Base-by-base conservation (phyloP, 2,329 filamentous ascomycete species). In the Paecilomyces sp. region DNA sequence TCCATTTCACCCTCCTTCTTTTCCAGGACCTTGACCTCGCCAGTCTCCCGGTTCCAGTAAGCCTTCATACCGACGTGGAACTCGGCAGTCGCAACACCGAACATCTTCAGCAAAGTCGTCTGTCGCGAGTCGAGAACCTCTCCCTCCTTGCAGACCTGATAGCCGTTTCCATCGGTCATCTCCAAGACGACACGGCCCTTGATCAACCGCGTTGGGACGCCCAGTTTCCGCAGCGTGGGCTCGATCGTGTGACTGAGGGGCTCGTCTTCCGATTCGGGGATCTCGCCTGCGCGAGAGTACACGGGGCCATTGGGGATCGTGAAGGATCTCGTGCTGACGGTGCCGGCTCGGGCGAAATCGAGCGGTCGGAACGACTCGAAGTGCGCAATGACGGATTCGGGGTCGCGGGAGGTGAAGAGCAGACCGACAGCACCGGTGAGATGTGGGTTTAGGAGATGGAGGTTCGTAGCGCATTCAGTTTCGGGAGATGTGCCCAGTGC, bases 291-390 rank as follows among this genome's bases (percentile, higher is more conserved):
- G 55, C 81, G 79, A 50, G 88, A 87, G 78, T 92, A 89, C 60
- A 99, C 86, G 55, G 88, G 80, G n/a, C 94, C 94, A 0, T 86
- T 82, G 3, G 94, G 93, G 60, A 99, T 85, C 62, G 84, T 85
- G 77, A 97, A 92, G 57, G 83, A 84, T 67, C 91, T 86, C 13
- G 87, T 82, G 25, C 92, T 90, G 58, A 81, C 77, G 63, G 87
- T 87, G 65, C 94, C 94, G 61, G 93, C 91, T 73, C 94, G 89
- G 63, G 94, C 94, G 72, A 92, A 99, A 80, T 97, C 94, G 68
- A 89, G 86, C 67, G 90, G 88, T 15, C 84, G 77, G 71, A 91
- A 89, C 63, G 78, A 79, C 61, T 81, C 79, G 74, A 99, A 92
- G 81, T 91, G 92, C 57, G 84, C 77, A 62, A 85, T 78, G 62